These are phyloP conservation scores for Hydnum rufescens DNA, from an alignment of 768 basidiomycete species.

Conservation along the genomic window DNA sequence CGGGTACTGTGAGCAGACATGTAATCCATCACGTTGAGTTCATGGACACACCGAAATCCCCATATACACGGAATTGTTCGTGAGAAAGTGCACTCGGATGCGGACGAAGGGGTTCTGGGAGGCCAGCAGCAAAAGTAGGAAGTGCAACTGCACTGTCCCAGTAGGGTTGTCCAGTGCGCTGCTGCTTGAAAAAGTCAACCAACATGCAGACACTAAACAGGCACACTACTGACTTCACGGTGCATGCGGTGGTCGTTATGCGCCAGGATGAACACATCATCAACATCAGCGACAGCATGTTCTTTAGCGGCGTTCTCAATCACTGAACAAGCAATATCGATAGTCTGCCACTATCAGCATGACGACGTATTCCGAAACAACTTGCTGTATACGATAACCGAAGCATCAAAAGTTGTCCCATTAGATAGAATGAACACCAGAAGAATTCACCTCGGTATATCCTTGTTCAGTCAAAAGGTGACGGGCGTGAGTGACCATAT, in stretches of 20 bases:
- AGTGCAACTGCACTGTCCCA: slow-evolving; percentile 68
- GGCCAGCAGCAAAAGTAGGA: slow-evolving; percentile 43
- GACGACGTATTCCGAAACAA: slow-evolving; percentile 60
- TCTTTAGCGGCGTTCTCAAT: slow-evolving; percentile 98
- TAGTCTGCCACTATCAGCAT: slow-evolving; percentile 77
- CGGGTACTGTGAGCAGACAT: not conserved
- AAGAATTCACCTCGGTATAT: slow-evolving; percentile 67
- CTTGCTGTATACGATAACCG: slow-evolving; percentile 23
- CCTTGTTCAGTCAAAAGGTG: slow-evolving; percentile 68
- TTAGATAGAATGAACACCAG: slow-evolving; percentile 3
- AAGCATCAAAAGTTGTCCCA: slow-evolving; percentile 1
- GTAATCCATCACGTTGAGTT: too few species aligned
- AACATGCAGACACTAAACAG: not conserved
- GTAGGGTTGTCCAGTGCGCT: slow-evolving; percentile 55
- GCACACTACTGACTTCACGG: slow-evolving; percentile 41
- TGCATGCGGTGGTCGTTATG: slow-evolving; percentile 75
- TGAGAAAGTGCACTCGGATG: slow-evolving; percentile 58
- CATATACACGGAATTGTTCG: slow-evolving; percentile 80
- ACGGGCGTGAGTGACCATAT: slow-evolving; percentile 77
- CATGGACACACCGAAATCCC: slow-evolving; percentile 67
- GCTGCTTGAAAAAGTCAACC: slow-evolving; percentile 20
- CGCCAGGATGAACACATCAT: slow-evolving; percentile 65
- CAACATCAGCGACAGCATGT: slow-evolving; percentile 77
- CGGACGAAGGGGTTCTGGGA: slow-evolving; percentile 81
- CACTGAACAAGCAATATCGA: slow-evolving; percentile 80